Evolutionary conservation across 352 stramenopile genomes (phyloP), one percentile per base, ranked within the genome.

Genomic region (Phytophthora cryptogea): DNA sequence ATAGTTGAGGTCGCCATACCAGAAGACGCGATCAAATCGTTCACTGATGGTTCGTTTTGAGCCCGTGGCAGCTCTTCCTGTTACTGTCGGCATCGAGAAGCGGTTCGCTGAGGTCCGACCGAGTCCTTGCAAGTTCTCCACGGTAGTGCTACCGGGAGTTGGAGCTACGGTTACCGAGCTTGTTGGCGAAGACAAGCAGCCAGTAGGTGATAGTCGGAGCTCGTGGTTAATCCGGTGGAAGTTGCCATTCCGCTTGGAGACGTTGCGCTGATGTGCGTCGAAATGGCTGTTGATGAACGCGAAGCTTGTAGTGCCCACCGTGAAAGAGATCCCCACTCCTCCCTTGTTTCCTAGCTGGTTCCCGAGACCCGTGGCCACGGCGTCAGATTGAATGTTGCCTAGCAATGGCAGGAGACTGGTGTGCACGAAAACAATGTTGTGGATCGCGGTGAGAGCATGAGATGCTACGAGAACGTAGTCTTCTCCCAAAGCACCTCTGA

Each of bases 321-420:
- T 76, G 51, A 98, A 81, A 17, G 92, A 92, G 9, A 97, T 85
- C 17, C 86, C 92, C 16, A 98, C 94, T n/a, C 90, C 94, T 48
- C 84, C 96, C 66, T 99, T 98, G 69, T 99, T 99, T 39, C 96
- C 92, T 16, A 99, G 77, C 8, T 98, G 86, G 56, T 98, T 98
- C 0, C 91, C 94, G 30, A 98, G 79, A 0, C 95, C 95, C 26
- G 94, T 98, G 0, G 95, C 90, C 5, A 98, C 91, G 32, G 86
- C 86, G 44, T 97, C 80, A 10, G 87, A 89, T 58, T 97, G 81
- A 31, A 99, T 80, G 31, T 97, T 82, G 17, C 83, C 76, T 7
- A 98, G 62, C 35, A 96, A 60, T 23, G 88, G 83, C 10, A 95
- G 63, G 23, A 95, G 40, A 54, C 85, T 94, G 14, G 83, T 78